Evolutionary conservation across 495 filamentous ascomycete species (phyloP).

Genomic region (Filosporella fistucella): DNA sequence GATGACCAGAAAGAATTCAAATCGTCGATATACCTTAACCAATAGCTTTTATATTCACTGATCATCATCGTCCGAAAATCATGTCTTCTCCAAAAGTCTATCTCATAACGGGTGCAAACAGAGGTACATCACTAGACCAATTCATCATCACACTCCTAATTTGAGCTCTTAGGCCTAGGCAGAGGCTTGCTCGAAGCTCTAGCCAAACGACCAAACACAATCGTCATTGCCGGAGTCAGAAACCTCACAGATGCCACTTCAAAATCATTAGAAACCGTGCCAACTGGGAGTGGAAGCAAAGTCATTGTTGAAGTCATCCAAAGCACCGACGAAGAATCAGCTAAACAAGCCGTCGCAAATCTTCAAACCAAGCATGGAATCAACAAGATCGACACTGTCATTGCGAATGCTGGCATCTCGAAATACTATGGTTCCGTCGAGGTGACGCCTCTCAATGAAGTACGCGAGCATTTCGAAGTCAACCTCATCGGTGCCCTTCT

Average conservation of each 20-base stretch:
- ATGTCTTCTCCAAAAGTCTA: background rate
- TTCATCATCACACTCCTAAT: background rate
- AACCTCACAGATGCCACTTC: slow-evolving; percentile 19
- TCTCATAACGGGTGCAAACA: slow-evolving; percentile 17
- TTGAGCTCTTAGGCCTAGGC: background rate
- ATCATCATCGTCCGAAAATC: too few species aligned
- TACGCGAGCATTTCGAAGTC: slow-evolving; percentile 32
- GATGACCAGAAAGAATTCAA: too few species aligned
- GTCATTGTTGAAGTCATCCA: slow-evolving; percentile 41
- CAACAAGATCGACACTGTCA: slow-evolving; percentile 39
- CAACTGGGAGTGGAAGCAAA: slow-evolving; percentile 27
- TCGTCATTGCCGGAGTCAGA: slow-evolving; percentile 44
- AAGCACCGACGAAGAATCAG: slow-evolving; percentile 24
- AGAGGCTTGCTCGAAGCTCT: slow-evolving; percentile 28
- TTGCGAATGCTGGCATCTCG: slow-evolving; percentile 45
- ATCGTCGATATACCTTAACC: too few species aligned
- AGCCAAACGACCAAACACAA: slow-evolving; percentile 37
- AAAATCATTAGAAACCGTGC: slow-evolving; percentile 25
- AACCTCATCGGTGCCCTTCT: slow-evolving; percentile 33
- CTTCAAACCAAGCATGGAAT: slow-evolving; percentile 26
- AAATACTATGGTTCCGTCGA: slow-evolving; percentile 15
- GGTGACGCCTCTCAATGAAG: slow-evolving; percentile 22
- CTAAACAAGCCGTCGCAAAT: slow-evolving; percentile 25
- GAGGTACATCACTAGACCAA: background rate
- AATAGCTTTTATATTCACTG: too few species aligned